Evolutionary conservation across 768 basidiomycete species (phyloP).

Genomic region (Rhodotorula toruloides): DNA sequence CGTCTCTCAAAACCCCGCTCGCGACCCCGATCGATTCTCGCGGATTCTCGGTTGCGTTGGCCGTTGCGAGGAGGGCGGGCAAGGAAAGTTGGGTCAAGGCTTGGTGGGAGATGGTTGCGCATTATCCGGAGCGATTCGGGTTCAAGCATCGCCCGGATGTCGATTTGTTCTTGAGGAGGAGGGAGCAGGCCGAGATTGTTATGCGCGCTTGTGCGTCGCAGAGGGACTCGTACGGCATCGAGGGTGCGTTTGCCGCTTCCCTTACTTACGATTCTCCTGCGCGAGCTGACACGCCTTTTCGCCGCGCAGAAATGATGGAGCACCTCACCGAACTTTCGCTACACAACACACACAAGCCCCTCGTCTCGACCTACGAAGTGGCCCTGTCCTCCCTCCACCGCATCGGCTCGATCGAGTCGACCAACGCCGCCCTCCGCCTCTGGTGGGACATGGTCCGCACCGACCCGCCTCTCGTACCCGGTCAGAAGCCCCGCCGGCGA

Average conservation of each 20-base stretch:
- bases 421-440: no score
- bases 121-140: conserved; percentile 30
- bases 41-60: conserved; percentile 4
- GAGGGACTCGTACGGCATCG: conserved; percentile 12
- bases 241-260: conserved; percentile 7
- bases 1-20: background rate
- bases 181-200: conserved; percentile 28
- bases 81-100: conserved; percentile 1
- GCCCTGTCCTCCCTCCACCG: no score
- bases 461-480: no score
- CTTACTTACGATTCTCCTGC: background rate
- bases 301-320: background rate
- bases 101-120: conserved; percentile 26
- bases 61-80: conserved; percentile 1
- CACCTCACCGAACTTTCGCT: background rate
- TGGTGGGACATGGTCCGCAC: no score
- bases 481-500: no score
- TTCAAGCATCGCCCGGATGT: background rate
- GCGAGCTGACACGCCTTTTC: no score
- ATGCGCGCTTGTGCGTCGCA: conserved; percentile 7
- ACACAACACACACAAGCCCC: no score
- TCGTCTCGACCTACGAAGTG: no score
- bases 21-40: background rate
- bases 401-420: no score
- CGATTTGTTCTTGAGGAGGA: background rate